A percentile compares a stretch with the other conserved stretches of the same genome.
Conservation (phyloP, 2,329 filamentous ascomycete species). For the Ceratocystis lukuohia region DNA sequence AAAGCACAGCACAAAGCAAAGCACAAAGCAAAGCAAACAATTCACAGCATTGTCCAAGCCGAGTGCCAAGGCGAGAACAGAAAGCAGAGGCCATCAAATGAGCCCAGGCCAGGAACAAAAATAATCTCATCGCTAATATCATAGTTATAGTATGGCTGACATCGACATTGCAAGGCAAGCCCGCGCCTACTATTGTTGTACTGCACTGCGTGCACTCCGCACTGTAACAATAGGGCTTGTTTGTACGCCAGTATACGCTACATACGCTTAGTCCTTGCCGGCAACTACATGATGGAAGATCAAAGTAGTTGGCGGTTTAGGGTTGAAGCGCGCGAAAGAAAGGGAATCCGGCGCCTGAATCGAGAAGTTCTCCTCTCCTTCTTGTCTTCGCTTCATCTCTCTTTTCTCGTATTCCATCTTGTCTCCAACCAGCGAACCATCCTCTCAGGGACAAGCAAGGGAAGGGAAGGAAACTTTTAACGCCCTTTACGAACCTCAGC, state of each 20-base stretch:
- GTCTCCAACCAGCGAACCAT: background rate
- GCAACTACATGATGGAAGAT: no score
- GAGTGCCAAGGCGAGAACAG: background rate
- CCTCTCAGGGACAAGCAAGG: background rate
- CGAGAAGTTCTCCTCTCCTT: background rate
- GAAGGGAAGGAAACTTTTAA: background rate
- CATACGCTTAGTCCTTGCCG: no score
- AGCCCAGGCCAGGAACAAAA: background rate
- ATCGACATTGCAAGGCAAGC: no score
- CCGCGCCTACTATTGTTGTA: no score
- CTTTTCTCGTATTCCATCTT: conserved; percentile 3
- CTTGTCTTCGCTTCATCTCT: background rate
- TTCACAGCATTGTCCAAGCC: background rate
- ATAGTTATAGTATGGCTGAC: no score
- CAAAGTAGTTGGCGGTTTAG: no score
- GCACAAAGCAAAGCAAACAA: background rate
- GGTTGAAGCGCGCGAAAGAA: no score
- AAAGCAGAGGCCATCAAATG: background rate
- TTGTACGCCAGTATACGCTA: no score
- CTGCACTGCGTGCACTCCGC: background rate
- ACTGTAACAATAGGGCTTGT: background rate
- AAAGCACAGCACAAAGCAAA: background rate
- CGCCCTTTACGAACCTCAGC: background rate
- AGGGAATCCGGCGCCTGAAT: no score
- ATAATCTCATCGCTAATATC: background rate